phyloP scores from a whole-genome alignment of 257 asterid species.

The Parsonsia alboflavescens region DNA sequence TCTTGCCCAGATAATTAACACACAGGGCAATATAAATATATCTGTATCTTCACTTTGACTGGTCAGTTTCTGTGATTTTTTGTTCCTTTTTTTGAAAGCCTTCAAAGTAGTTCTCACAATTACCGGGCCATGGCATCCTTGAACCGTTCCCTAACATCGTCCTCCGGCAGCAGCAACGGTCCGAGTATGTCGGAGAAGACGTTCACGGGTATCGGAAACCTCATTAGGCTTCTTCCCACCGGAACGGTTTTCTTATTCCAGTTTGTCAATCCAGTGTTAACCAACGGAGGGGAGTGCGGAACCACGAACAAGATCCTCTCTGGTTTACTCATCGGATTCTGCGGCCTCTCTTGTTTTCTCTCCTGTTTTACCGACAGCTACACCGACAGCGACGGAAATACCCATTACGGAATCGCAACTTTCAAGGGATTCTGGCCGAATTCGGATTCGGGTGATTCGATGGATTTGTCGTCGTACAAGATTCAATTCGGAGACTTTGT shows the following conservation, averaged over 20 bases:
- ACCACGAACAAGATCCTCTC: slow-evolving; percentile 49
- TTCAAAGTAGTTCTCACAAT: too few species aligned
- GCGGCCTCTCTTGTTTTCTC: slow-evolving; percentile 22
- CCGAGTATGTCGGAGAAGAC: neutral
- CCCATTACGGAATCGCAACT: neutral
- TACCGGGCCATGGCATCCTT: slow-evolving; percentile 33
- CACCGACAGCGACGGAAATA: neutral
- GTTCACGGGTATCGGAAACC: neutral
- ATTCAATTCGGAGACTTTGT: too few species aligned
- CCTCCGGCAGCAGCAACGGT: too few species aligned
- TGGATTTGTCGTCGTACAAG: too few species aligned
- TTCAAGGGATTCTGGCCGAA: neutral
- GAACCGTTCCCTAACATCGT: slow-evolving; percentile 37
- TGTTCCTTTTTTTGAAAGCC: too few species aligned
- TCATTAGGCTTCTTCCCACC: neutral
- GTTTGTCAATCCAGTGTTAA: slow-evolving; percentile 54
- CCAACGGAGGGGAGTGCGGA: slow-evolving; percentile 72
- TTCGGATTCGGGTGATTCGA: too few species aligned
- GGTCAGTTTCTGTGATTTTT: too few species aligned
- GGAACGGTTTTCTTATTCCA: neutral
- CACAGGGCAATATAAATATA: neutral
- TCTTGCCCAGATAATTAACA: neutral
- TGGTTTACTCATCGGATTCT: slow-evolving; percentile 29
- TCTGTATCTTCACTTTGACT: neutral
- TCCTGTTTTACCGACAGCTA: neutral